Evolutionary conservation across 2,329 filamentous ascomycete genomes (phyloP).

Genomic region (Blumeriella jaapii): DNA sequence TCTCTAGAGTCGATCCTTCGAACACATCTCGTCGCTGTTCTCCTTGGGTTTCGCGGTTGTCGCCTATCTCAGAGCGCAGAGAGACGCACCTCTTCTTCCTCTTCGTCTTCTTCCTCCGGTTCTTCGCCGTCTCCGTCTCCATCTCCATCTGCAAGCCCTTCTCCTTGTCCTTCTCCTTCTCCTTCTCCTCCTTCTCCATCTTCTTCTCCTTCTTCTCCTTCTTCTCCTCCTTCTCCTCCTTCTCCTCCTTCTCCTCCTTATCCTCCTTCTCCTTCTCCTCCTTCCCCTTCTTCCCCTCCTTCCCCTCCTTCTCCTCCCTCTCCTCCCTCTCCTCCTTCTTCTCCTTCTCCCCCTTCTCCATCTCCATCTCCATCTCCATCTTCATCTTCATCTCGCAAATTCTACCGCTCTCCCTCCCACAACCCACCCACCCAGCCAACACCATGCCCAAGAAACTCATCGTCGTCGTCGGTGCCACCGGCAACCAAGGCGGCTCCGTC

Average conservation of each 20-base stretch:
- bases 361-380: neutral
- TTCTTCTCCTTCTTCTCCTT: neutral
- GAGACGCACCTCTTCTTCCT: no score
- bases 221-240: neutral
- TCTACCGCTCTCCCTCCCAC: neutral
- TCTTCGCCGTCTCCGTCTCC: no score
- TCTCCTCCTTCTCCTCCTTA: neutral
- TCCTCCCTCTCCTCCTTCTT: neutral
- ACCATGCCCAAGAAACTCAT: slow-evolving; percentile 24
- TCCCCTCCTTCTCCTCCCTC: neutral
- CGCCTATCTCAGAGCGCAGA: no score
- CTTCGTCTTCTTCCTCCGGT: no score
- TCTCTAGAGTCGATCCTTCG: no score
- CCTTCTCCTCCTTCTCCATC: neutral
- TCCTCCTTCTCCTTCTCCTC: neutral
- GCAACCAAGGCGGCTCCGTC: slow-evolving; percentile 39
- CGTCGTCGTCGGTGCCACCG: slow-evolving; percentile 34
- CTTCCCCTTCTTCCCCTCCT: neutral
- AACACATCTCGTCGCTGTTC: no score
- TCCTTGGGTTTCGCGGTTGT: no score
- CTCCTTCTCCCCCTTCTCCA: neutral
- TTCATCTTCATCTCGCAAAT: no score
- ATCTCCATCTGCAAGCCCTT: neutral
- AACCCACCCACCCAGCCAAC: neutral
- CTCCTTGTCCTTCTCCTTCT: neutral